These are phyloP conservation scores for Apiotrichum brassicae DNA, from an alignment of 1,284 basidiomycete genomes.

Conservation along the genomic window DNA sequence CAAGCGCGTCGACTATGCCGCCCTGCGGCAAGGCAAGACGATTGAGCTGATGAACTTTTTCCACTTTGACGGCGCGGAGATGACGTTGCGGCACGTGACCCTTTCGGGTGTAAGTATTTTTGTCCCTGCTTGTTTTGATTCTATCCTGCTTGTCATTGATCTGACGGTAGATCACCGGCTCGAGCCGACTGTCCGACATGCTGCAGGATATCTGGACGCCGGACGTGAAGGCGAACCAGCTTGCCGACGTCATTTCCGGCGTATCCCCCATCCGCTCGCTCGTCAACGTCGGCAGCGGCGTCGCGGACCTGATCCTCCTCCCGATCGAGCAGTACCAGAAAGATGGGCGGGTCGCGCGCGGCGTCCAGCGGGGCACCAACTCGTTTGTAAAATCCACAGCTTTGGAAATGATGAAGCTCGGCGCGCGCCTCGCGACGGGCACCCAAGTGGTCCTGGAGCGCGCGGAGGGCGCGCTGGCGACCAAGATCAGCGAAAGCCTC, in stretches of 20 bases:
- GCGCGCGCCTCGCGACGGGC: constrained; percentile 89
- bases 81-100: constrained; percentile 90
- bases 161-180: constrained; percentile 69
- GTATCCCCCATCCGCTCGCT: constrained; percentile 90
- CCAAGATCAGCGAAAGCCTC: constrained; percentile 23
- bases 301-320: constrained; percentile 89
- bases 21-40: constrained; percentile 81
- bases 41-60: constrained; percentile 99
- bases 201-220: constrained; percentile 98
- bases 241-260: constrained; percentile 95
- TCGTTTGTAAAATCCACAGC: constrained; percentile 90
- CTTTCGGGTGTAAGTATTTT: constrained; percentile 67
- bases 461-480: constrained; percentile 86
- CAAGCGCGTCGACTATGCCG: constrained; percentile 87
- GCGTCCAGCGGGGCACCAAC: constrained; percentile 87
- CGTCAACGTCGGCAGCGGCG: constrained; percentile 92
- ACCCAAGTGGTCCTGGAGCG: constrained; percentile 96
- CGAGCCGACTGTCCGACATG: constrained; percentile 77
- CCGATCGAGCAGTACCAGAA: constrained; percentile 97
- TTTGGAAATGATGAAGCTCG: constrained; percentile 88
- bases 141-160: not conserved
- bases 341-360: constrained; percentile 85
- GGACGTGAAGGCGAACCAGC: constrained; percentile 95
- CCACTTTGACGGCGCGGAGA: constrained; percentile 97
- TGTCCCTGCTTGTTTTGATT: not conserved